Base-by-base conservation (phyloP, 2,329 filamentous ascomycete species). In the Aspergillus sp. region DNA sequence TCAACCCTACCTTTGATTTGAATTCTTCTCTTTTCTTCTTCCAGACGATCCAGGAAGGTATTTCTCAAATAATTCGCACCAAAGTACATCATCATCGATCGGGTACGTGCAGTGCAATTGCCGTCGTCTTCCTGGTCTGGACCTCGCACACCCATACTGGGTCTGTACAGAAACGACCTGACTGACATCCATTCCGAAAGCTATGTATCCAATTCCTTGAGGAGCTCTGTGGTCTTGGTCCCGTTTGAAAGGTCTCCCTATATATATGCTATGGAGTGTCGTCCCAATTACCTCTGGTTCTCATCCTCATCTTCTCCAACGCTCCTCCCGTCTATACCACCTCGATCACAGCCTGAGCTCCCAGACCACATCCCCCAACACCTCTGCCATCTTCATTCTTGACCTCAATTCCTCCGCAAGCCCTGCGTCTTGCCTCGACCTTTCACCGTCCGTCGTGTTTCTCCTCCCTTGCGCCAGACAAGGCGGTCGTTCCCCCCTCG, bases 201-300 rank as follows among this genome's bases (percentile, higher is more conserved):
- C 45, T 54, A 58, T 58, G 55, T 41, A 51, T 49, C 54, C 55
- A 53, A 36, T 36, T 51, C 49, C 45, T 54, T 52, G 17, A 51
- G 50, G 46, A 49, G 45, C 47, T 45, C 25, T 25, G 19, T 31
- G 32, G 53, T 38, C 40, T 49, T 47, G 36, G 58, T 54, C 50
- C 43, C 40, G 25, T 48, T 57, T 44, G 42, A 54, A 60, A 56
- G 49, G 43, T 54, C n/a, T 21, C 38, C 45, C 57, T 59, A 59
- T 62, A 59, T 62, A 62, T 58, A 61, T 42, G 40, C 54, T 56
- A 61, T 60, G 57, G 58, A 54, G 50, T 45, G 52, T 54, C 48
- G 44, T 50, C 50, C 41, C 42, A 40, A 19, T 42, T 40, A 21
- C 19, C 34, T 43, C 46, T 48, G 45, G 47, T 53, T 38, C 16